phyloP scores from a whole-genome alignment of 805 yeast genomes.

The Lipomyces kockii region DNA sequence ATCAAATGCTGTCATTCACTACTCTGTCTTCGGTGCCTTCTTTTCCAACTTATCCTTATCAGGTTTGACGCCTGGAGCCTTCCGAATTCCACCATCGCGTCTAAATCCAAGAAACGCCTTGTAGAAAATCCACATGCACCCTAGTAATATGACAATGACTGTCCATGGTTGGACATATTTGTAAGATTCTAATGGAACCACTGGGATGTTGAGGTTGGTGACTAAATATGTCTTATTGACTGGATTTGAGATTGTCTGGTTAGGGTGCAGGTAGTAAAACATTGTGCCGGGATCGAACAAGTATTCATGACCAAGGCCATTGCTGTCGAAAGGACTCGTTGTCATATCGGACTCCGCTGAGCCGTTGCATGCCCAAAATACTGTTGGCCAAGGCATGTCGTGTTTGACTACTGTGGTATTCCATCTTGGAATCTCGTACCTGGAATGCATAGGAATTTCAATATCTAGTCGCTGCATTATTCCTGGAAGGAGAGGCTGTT shows the following conservation, averaged over 20 bases:
- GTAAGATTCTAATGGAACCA: conserved; percentile 46
- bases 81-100: conserved; percentile 34
- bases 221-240: conserved; percentile 29
- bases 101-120: conserved; percentile 17
- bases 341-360: conserved; percentile 40
- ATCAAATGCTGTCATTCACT: neutral
- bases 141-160: conserved; percentile 42
- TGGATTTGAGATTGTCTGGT: conserved; percentile 20
- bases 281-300: conserved; percentile 54
- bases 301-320: conserved; percentile 52
- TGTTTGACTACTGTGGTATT: conserved; percentile 36
- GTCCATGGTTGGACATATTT: conserved; percentile 48
- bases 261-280: conserved; percentile 48
- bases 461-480: conserved; percentile 38
- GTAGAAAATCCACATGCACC: conserved; percentile 35
- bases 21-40: conserved; percentile 28
- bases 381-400: conserved; percentile 48
- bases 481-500: conserved; percentile 21
- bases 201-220: conserved; percentile 50
- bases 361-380: conserved; percentile 59
- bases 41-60: conserved; percentile 21
- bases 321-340: conserved; percentile 49
- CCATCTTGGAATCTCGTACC: conserved; percentile 53
- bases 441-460: conserved; percentile 55
- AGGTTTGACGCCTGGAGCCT: conserved; percentile 14